These are phyloP conservation scores for Aspergillus thermomutatus DNA, from an alignment of 2,329 filamentous ascomycete genomes.

Conservation along the genomic window DNA sequence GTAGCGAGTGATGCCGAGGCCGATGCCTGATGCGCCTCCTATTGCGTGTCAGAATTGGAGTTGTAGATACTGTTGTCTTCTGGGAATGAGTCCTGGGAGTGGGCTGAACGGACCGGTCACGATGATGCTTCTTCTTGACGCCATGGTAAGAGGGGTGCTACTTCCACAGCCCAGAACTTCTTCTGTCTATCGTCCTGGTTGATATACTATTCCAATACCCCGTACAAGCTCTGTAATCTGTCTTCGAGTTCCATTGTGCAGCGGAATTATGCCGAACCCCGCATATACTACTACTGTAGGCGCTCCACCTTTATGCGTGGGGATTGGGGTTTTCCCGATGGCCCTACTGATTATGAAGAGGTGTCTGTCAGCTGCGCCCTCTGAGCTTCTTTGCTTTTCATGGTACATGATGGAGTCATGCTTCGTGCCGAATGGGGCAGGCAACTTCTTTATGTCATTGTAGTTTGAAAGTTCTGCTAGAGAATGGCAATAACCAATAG, in stretches of 20 bases:
- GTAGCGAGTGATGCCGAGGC: conserved; percentile 32
- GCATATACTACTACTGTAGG: background rate
- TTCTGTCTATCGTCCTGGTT: background rate
- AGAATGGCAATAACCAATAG: background rate
- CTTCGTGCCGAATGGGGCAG: no score
- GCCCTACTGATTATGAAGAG: background rate
- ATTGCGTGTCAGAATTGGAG: no score
- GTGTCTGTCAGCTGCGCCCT: no score
- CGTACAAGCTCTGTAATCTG: background rate
- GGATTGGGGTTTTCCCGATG: background rate
- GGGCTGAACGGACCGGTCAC: conserved; percentile 30
- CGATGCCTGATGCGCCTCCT: conserved; percentile 38
- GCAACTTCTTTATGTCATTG: no score
- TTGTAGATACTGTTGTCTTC: no score
- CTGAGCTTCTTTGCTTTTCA: background rate
- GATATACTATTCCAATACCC: background rate
- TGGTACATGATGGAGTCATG: background rate
- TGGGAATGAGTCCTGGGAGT: no score
- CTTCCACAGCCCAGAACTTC: background rate
- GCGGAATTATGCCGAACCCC: background rate
- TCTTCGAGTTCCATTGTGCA: background rate
- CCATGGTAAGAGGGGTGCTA: background rate
- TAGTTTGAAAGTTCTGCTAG: no score
- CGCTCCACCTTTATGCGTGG: background rate
- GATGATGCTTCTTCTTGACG: conserved; percentile 24